These are phyloP conservation scores for Camelina hispida DNA, from an alignment of 345 rosid species.

Conservation along the genomic window DNA sequence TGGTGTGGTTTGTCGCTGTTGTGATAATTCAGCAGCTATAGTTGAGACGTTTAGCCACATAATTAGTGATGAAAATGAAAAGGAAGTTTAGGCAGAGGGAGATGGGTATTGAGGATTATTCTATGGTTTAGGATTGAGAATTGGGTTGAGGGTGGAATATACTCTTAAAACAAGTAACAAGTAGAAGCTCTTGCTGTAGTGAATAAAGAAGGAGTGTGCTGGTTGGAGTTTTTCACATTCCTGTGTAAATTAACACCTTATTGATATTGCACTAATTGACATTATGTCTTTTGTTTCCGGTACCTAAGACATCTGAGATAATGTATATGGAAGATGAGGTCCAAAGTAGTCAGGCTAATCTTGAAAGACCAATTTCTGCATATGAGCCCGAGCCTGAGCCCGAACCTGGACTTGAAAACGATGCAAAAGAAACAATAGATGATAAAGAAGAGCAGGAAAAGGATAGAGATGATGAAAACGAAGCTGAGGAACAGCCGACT, in stretches of 20 bases:
- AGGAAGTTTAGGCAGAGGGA: conserved; percentile 6
- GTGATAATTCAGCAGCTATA: neutral
- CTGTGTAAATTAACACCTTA: neutral
- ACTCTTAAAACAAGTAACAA: neutral
- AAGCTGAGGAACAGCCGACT: conserved; percentile 60
- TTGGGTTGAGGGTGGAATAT: conserved; percentile 3
- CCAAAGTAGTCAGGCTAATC: conserved; percentile 46
- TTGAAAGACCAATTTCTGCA: conserved; percentile 44
- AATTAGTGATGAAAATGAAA: neutral
- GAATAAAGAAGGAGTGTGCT: neutral
- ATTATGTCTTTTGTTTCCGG: conserved; percentile 4
- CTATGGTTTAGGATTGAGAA: neutral
- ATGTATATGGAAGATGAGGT: conserved; percentile 52
- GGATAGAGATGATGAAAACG: conserved; percentile 38
- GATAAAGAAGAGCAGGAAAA: conserved; percentile 28
- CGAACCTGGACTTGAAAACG: conserved; percentile 33
- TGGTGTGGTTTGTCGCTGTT: conserved; percentile 5
- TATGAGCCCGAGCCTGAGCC: conserved; percentile 43
- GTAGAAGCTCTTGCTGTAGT: conserved; percentile 5
- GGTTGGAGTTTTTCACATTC: neutral
- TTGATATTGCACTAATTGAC: conserved; percentile 2
- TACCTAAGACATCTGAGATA: conserved; percentile 46
- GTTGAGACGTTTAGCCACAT: neutral
- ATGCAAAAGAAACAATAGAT: conserved; percentile 42
- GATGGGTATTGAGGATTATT: neutral